These are phyloP conservation scores for Dissophora globulifera DNA, from an alignment of 192 early-diverging fungal species.

Conservation along the genomic window DNA sequence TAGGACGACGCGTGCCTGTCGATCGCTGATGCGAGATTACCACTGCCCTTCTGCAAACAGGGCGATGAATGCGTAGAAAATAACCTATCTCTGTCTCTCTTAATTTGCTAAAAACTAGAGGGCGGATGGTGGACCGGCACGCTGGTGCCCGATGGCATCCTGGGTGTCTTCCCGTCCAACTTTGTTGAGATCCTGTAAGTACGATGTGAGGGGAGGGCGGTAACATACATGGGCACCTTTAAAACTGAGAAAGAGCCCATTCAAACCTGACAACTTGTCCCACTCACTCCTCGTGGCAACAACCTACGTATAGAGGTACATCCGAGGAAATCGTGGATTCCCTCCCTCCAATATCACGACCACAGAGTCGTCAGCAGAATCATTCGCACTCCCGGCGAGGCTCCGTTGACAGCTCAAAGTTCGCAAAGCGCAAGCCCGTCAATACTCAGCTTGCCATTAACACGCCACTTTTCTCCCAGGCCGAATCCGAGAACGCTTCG, in stretches of 20 bases:
- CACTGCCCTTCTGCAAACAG: no score
- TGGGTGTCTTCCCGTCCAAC: constrained; percentile 43
- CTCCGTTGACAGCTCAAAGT: constrained; percentile 31
- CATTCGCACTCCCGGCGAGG: constrained; percentile 30
- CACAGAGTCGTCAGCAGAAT: not conserved
- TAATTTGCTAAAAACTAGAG: constrained; percentile 7
- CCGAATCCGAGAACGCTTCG: not conserved
- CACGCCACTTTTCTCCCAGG: not conserved
- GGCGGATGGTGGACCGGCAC: constrained; percentile 52
- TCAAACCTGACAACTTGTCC: no score
- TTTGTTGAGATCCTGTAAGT: constrained; percentile 45
- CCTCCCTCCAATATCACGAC: not conserved
- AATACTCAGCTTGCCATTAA: not conserved
- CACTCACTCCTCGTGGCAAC: no score
- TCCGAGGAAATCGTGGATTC: not conserved
- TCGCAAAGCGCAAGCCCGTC: constrained; percentile 36
- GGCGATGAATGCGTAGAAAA: no score
- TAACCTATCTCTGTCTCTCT: no score
- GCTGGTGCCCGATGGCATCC: constrained; percentile 12
- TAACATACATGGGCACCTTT: no score
- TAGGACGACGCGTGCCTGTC: constrained; percentile 1
- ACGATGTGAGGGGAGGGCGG: no score
- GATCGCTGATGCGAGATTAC: no score
- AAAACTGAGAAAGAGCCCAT: no score
- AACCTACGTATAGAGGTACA: no score